Conservation (phyloP, 2,329 filamentous ascomycete genomes). For the Cadophora luteo-olivacea region DNA sequence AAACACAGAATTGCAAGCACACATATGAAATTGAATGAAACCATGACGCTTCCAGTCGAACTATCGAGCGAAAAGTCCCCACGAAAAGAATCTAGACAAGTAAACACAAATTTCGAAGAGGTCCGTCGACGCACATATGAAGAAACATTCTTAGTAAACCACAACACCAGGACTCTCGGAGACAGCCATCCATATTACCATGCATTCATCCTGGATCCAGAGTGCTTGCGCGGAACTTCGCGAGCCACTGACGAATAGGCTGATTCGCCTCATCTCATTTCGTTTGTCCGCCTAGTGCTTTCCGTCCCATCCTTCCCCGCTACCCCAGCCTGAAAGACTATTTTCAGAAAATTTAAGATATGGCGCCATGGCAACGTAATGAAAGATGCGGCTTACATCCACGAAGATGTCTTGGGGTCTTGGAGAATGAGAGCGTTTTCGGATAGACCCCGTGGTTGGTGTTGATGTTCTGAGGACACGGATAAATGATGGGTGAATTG, state of each 20-base stretch:
- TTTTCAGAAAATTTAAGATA: background rate
- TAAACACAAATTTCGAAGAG: background rate
- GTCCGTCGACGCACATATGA: background rate
- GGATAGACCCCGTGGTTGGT: background rate
- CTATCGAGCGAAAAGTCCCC: background rate
- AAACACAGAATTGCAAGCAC: background rate
- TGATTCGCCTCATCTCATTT: background rate
- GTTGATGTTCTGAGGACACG: background rate
- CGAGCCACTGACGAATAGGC: constrained; percentile 3
- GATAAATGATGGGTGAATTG: background rate
- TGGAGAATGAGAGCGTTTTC: background rate
- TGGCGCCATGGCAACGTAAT: background rate
- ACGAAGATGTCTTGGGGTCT: background rate
- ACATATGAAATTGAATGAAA: background rate
- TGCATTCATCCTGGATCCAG: constrained; percentile 20
- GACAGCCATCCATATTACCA: constrained; percentile 16
- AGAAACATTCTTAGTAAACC: background rate
- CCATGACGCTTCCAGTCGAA: background rate
- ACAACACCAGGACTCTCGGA: background rate
- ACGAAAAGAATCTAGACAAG: background rate
- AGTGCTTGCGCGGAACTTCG: constrained; percentile 12
- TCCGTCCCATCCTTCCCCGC: background rate
- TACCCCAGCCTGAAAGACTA: background rate
- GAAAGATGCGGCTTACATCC: background rate
- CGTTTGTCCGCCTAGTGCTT: background rate